phyloP scores from a whole-genome alignment of 768 basidiomycete species.

The Mycena polygramma region DNA sequence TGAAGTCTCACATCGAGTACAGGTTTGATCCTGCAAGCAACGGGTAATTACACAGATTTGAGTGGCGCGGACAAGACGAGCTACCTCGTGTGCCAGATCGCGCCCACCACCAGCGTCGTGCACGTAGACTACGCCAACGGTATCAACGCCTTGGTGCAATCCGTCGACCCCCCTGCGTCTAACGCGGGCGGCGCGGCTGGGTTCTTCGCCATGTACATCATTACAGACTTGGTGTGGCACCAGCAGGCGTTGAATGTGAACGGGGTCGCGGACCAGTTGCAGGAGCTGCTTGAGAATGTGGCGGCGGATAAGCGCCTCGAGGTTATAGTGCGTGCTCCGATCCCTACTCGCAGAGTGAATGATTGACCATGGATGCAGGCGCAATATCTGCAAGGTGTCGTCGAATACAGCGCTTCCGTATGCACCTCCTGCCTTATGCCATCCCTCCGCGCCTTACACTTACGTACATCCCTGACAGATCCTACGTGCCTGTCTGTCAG shows the following conservation, averaged over 20 bases:
- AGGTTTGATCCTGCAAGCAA: slow-evolving; percentile 23
- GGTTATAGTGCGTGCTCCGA: slow-evolving; percentile 9
- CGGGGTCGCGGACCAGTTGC: slow-evolving; percentile 23
- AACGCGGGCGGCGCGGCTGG: slow-evolving; percentile 16
- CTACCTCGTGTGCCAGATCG: slow-evolving; percentile 29
- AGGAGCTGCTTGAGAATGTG: slow-evolving; percentile 1
- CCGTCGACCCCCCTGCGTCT: neutral
- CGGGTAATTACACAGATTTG: slow-evolving; percentile 20
- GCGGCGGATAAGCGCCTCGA: neutral
- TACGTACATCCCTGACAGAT: neutral
- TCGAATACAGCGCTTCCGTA: slow-evolving; percentile 21
- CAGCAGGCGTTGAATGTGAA: slow-evolving; percentile 16
- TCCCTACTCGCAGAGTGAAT: neutral
- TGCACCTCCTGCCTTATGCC: neutral
- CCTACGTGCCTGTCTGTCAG: slow-evolving; percentile 14
- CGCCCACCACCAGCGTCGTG: slow-evolving; percentile 6
- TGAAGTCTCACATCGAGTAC: neutral
- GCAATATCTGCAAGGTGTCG: slow-evolving; percentile 5
- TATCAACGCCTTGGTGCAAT: slow-evolving; percentile 6
- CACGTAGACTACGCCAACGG: neutral
- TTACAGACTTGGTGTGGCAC: slow-evolving; percentile 26
- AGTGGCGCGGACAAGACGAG: slow-evolving; percentile 10
- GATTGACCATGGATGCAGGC: neutral
- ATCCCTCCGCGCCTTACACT: neutral
- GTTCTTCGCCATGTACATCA: slow-evolving; percentile 19